Base-by-base conservation (phyloP, 345 rosid species). In the Gossypium ekmanianum region DNA sequence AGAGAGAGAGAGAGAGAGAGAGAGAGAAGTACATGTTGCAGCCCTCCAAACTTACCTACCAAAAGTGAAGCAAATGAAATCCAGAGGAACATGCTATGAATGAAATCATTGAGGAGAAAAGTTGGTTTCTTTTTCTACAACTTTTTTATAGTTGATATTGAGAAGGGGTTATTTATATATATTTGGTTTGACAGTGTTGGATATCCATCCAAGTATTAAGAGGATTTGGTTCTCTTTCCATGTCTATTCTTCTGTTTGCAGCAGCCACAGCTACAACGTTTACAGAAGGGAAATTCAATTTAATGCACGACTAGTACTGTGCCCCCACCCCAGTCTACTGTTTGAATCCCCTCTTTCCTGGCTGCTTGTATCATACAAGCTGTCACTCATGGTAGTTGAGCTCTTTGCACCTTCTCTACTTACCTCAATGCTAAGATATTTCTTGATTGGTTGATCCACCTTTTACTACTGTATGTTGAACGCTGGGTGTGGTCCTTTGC, bases 41-140 rank as follows among this genome's bases (percentile, higher is more conserved):
- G 13, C 39, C 29, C n/a, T 55, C 64, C 75, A 20, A 71, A 72
- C 75, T 72, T 72, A 72, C 65, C 75, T 41, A 55, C 75, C 75
- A 43, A 43, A 41, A 57, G 52, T 56, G 65, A 39, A 56, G 12
- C 64, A 56, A 41, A 43, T 51, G 41, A 56, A 72, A 56, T 20
- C 45, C 74, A 72, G 39, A 22, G 75, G 13, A 56, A 47, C 39
- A 56, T 71, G 74, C 64, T 41, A 39, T 71, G 11, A 56, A 71
- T 20, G 29, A 55, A 54, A 56, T 3, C 64, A 57, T 7, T 72
- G 63, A 43, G 13, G 20, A 39, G 43, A 41, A 71, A 43, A 9
- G 65, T 72, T 1, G 62, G 64, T 56, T 55, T 52, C 12, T 20
- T 55, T 57, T 41, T 56, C 65, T 22, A n/a, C 18, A 9, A 56